Evolutionary conservation across 2,329 filamentous ascomycete genomes (phyloP).

Genomic region (Ceratocystis lukuohia): DNA sequence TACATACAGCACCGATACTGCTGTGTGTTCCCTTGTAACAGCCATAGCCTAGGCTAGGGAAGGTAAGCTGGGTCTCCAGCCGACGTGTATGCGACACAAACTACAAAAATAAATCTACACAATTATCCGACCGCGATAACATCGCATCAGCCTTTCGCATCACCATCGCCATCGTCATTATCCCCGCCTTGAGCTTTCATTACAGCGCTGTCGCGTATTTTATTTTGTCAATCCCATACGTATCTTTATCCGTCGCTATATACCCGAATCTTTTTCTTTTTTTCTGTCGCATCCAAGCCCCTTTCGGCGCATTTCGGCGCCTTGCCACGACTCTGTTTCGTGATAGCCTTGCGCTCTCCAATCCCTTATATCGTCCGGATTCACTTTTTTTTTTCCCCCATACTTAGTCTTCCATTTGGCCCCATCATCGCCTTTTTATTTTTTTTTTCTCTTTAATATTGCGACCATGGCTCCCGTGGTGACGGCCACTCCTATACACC

Average conservation of each 20-base stretch:
- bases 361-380: neutral
- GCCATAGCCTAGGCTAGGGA: neutral
- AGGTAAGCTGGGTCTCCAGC: neutral
- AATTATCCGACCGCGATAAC: neutral
- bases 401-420: neutral
- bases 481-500: conserved; percentile 34
- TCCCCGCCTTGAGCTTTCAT: neutral
- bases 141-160: neutral
- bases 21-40: neutral
- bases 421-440: neutral
- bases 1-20: neutral
- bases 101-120: neutral
- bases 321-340: conserved; percentile 9
- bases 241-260: neutral
- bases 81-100: conserved; percentile 15
- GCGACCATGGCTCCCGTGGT: conserved; percentile 42
- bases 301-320: conserved; percentile 18
- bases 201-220: neutral
- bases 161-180: no score
- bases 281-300: conserved; percentile 13
- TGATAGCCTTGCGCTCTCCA: conserved; percentile 5
- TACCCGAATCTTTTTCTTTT: neutral
- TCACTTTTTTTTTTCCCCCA: neutral
- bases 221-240: neutral
- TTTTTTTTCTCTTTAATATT: neutral